phyloP scores from a whole-genome alignment of 1,139 yeast genomes.

The Zhuliangozyma parablackwelliae region DNA sequence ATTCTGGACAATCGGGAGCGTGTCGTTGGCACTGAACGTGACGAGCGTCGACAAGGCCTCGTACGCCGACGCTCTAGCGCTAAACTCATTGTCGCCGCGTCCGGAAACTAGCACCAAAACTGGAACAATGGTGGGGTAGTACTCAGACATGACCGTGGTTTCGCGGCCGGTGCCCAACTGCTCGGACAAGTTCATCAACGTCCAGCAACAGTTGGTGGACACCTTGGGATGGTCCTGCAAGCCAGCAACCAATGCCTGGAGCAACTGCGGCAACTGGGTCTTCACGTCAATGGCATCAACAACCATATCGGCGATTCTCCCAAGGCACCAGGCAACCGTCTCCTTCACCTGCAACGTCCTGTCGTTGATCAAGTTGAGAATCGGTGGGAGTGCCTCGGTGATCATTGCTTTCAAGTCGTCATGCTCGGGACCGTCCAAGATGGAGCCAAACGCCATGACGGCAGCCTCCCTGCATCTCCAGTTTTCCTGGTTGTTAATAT shows the following conservation, averaged over 20 bases:
- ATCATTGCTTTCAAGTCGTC: slow-evolving; percentile 64
- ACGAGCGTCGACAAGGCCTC: slow-evolving; percentile 88
- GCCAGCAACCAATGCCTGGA: slow-evolving; percentile 72
- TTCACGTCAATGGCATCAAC: slow-evolving; percentile 70
- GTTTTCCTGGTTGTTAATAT: slow-evolving; percentile 44
- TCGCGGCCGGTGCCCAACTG: slow-evolving; percentile 67
- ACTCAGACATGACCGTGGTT: slow-evolving; percentile 67
- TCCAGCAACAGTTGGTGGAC: slow-evolving; percentile 95
- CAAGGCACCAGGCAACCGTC: slow-evolving; percentile 97
- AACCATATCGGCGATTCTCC: slow-evolving; percentile 88
- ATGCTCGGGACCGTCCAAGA: slow-evolving; percentile 89
- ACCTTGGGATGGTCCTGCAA: slow-evolving; percentile 88
- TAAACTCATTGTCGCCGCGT: slow-evolving; percentile 74
- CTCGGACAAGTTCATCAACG: slow-evolving; percentile 85
- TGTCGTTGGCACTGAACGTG: slow-evolving; percentile 66
- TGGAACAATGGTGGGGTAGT: slow-evolving; percentile 65
- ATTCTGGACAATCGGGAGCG: slow-evolving; percentile 61
- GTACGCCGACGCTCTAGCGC: slow-evolving; percentile 92
- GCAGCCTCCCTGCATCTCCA: slow-evolving; percentile 97
- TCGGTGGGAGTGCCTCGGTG: slow-evolving; percentile 77
- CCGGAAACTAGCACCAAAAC: slow-evolving; percentile 65
- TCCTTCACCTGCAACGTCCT: slow-evolving; percentile 82
- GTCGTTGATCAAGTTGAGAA: slow-evolving; percentile 69
- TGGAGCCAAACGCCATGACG: slow-evolving; percentile 98
- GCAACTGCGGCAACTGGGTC: slow-evolving; percentile 60